Evolutionary conservation across 2,329 filamentous ascomycete genomes (phyloP).

Genomic region (Juglanconis oblonga): DNA sequence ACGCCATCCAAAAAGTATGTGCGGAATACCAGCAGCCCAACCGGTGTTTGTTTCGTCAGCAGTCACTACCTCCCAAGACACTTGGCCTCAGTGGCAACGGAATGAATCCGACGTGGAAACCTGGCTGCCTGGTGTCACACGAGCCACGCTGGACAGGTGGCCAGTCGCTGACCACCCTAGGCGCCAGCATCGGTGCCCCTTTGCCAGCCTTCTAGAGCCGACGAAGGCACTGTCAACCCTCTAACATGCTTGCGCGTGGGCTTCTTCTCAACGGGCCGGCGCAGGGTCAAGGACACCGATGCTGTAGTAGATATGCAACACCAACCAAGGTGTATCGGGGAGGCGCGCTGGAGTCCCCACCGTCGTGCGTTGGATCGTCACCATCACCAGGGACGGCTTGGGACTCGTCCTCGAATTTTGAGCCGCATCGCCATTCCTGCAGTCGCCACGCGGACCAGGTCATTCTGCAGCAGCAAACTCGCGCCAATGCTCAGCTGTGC

Average conservation of each 20-base stretch:
- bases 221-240: neutral
- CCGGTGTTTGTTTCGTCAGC: neutral
- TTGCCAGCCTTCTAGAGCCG: neutral
- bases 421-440: neutral
- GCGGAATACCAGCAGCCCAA: too few relatives aligned
- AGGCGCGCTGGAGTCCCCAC: neutral
- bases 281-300: neutral
- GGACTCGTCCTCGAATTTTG: neutral
- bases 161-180: neutral
- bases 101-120: neutral
- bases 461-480: neutral
- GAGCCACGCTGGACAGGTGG: neutral
- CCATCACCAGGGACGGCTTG: neutral
- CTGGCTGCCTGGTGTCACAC: neutral
- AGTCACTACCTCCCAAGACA: neutral
- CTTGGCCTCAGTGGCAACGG: neutral
- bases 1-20: too few relatives aligned
- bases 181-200: neutral
- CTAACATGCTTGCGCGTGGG: neutral
- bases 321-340: neutral
- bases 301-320: too few relatives aligned
- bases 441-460: neutral
- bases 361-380: neutral
- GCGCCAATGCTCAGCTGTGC: neutral
- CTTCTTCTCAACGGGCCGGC: neutral